phyloP scores from a whole-genome alignment of 345 rosid species.

The Gossypium herbaceum region DNA sequence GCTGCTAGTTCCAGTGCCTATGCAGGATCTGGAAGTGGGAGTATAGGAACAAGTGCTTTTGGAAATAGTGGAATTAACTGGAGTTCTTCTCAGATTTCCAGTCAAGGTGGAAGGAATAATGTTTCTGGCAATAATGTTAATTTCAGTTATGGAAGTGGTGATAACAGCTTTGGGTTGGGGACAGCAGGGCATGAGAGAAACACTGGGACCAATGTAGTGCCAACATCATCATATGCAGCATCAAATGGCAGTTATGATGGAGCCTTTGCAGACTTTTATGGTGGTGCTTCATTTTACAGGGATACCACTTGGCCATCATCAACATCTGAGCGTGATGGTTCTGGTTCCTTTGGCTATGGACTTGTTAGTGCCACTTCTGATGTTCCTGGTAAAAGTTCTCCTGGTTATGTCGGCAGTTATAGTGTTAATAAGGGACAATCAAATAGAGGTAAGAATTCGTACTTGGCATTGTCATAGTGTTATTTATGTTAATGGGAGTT shows the following conservation, averaged over 20 bases:
- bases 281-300: conserved; percentile 47
- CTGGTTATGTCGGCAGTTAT: conserved; percentile 67
- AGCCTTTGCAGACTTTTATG: conserved; percentile 44
- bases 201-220: conserved; percentile 36
- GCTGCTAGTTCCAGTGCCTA: conserved; percentile 38
- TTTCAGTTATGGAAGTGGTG: conserved; percentile 59
- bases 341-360: conserved; percentile 52
- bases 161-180: conserved; percentile 45
- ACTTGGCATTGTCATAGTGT: not conserved
- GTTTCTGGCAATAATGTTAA: conserved; percentile 34
- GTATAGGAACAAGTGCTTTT: conserved; percentile 43
- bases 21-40: conserved; percentile 48
- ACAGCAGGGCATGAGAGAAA: conserved; percentile 53
- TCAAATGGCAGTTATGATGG: conserved; percentile 55
- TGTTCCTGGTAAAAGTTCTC: conserved; percentile 50
- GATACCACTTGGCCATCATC: conserved; percentile 60
- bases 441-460: conserved; percentile 56
- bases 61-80: conserved; percentile 43
- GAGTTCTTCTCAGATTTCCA: conserved; percentile 47
- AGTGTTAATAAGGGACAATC: conserved; percentile 66
- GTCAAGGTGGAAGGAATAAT: conserved; percentile 50
- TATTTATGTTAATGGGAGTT: not conserved
- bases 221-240: conserved; percentile 44
- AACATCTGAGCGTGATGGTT: conserved; percentile 44
- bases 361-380: conserved; percentile 45